Percentiles rank a stretch among this genome's conserved stretches.
Conservation (phyloP, 202 grass and related monocot species). For the Panicum virgatum region DNA sequence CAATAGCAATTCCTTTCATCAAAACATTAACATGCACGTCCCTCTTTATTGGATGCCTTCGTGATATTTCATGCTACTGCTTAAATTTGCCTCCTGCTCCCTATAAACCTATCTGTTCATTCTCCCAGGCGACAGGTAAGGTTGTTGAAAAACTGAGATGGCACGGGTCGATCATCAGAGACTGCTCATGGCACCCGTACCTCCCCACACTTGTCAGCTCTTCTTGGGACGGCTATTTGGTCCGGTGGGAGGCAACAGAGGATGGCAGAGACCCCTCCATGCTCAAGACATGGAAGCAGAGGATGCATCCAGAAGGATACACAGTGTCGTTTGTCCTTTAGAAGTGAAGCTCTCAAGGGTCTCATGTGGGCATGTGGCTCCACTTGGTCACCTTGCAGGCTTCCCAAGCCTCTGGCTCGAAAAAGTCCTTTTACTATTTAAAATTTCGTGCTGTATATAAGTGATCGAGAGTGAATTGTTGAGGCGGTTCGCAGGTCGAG, state of each 20-base stretch:
- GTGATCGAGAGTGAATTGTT: no score
- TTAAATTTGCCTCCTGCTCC: not conserved
- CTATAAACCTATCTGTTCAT: conserved; percentile 21
- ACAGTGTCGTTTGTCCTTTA: conserved; percentile 47
- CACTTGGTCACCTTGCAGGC: no score
- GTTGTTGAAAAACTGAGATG: conserved; percentile 53
- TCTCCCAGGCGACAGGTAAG: conserved; percentile 52
- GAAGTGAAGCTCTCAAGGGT: not conserved
- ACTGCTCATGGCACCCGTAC: conserved; percentile 87
- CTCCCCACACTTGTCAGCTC: conserved; percentile 66
- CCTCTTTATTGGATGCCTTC: not conserved
- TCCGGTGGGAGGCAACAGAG: conserved; percentile 63
- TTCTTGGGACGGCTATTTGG: conserved; percentile 76
- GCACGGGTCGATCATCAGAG: conserved; percentile 72
- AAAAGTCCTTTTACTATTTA: not conserved
- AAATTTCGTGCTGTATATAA: not conserved
- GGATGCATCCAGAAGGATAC: conserved; percentile 36
- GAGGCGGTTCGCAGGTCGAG: no score
- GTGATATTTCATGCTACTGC: not conserved
- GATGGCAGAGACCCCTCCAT: conserved; percentile 31
- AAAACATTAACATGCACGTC: not conserved
- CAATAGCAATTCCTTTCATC: not conserved
- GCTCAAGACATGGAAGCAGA: conserved; percentile 41
- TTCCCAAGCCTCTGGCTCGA: not conserved
- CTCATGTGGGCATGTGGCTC: not conserved